A percentile compares a stretch with the other conserved stretches of the same genome.
These are phyloP conservation scores for Akanthomyces muscarius DNA, from an alignment of 2,329 filamentous ascomycete species.

Conservation along the genomic window DNA sequence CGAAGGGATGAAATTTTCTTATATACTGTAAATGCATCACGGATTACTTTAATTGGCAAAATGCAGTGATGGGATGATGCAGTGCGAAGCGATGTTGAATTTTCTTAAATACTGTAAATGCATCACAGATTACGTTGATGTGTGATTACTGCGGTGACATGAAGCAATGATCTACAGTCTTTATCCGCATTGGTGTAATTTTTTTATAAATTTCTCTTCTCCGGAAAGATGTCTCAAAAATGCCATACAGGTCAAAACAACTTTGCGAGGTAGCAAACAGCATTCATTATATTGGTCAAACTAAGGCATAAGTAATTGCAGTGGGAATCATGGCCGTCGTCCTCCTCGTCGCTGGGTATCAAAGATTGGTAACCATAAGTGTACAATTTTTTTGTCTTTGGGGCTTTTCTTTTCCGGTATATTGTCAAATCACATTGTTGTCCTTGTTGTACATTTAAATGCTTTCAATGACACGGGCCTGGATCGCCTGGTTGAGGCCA, in stretches of 20 bases:
- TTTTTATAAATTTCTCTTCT: too few relatives aligned
- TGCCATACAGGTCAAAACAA: too few relatives aligned
- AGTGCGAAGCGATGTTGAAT: too few relatives aligned
- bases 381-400: conserved; percentile 9
- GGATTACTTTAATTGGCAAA: background rate
- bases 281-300: background rate
- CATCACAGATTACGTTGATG: background rate
- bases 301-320: background rate
- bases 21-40: conserved; percentile 16
- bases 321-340: background rate
- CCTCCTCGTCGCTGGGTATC: conserved; percentile 14
- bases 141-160: too few relatives aligned
- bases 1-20: background rate
- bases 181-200: too few relatives aligned
- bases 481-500: conserved; percentile 71
- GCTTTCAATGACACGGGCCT: conserved; percentile 78
- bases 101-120: background rate
- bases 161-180: background rate
- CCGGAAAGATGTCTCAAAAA: too few relatives aligned
- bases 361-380: conserved; percentile 17
- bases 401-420: background rate
- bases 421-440: background rate
- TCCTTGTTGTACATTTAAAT: conserved; percentile 52
- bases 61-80: too few relatives aligned
- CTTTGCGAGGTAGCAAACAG: too few relatives aligned